These are phyloP conservation scores for Heliocybe sulcata DNA, from an alignment of 1,284 basidiomycete genomes.

Conservation along the genomic window DNA sequence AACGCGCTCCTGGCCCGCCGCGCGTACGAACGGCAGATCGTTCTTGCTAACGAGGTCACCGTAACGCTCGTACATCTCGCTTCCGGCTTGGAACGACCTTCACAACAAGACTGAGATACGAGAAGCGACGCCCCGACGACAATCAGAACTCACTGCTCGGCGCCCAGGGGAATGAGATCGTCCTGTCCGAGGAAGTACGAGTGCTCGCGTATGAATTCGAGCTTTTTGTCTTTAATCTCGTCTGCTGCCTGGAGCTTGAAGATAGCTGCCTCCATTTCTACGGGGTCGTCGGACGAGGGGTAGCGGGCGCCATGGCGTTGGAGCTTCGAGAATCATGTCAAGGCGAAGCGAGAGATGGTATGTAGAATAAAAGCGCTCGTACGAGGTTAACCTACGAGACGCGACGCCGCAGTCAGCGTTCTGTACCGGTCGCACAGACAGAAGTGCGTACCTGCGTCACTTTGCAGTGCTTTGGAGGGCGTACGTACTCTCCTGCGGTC, in stretches of 20 bases:
- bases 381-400: slow-evolving; percentile 53
- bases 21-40: slow-evolving; percentile 58
- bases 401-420: background rate
- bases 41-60: slow-evolving; percentile 30
- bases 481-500: slow-evolving; percentile 35
- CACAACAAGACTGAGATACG: background rate
- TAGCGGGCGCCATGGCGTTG: slow-evolving; percentile 81
- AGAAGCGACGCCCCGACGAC: background rate
- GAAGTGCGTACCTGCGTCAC: slow-evolving; percentile 43
- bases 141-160: slow-evolving; percentile 48
- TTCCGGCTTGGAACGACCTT: slow-evolving; percentile 46
- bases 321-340: slow-evolving; percentile 39
- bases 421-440: background rate
- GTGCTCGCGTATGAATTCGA: slow-evolving; percentile 58
- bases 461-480: slow-evolving; percentile 40
- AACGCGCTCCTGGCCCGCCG: slow-evolving; percentile 55
- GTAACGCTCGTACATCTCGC: slow-evolving; percentile 45
- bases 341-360: background rate
- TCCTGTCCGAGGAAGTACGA: slow-evolving; percentile 54
- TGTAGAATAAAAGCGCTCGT: slow-evolving; percentile 17
- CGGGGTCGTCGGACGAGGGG: slow-evolving; percentile 50
- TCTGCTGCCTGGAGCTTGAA: slow-evolving; percentile 41
- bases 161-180: slow-evolving; percentile 64
- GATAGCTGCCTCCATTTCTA: slow-evolving; percentile 41
- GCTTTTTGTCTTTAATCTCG: slow-evolving; percentile 34